A percentile compares a stretch with the other conserved stretches of the same genome.
Evolutionary conservation across 495 filamentous ascomycete species (phyloP).

Genomic region (Aspergillus cristatus): DNA sequence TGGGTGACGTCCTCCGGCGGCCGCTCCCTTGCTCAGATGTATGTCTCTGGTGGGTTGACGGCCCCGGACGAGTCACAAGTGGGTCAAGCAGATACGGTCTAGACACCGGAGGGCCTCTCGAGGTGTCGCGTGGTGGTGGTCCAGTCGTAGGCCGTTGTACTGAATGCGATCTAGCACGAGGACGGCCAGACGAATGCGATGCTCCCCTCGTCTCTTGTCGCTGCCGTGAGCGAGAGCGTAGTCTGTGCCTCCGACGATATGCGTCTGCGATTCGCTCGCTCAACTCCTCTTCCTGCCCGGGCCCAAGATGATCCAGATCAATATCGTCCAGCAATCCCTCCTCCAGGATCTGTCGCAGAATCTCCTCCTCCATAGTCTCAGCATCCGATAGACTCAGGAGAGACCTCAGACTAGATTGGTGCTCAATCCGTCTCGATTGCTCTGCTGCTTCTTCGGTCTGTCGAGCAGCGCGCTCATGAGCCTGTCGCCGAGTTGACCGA

Average conservation of each 20-base stretch:
- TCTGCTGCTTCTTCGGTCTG: slow-evolving; percentile 12
- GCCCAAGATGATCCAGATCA: slow-evolving; percentile 71
- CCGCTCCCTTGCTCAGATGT: slow-evolving; percentile 40
- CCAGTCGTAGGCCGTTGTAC: slow-evolving; percentile 15
- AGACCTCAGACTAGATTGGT: slow-evolving; percentile 79
- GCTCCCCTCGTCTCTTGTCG: slow-evolving; percentile 17
- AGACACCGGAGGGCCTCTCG: slow-evolving; percentile 43
- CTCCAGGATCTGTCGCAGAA: slow-evolving; percentile 78
- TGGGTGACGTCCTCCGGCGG: slow-evolving; percentile 29
- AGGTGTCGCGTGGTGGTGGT: slow-evolving; percentile 9
- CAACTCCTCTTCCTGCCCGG: slow-evolving; percentile 71
- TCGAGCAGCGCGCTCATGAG: slow-evolving; percentile 8
- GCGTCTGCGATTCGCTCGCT: slow-evolving; percentile 83
- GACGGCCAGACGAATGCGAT: slow-evolving; percentile 12
- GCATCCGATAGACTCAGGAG: slow-evolving; percentile 66
- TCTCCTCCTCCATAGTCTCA: slow-evolving; percentile 83
- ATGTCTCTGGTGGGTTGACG: slow-evolving; percentile 33
- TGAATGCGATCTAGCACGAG: slow-evolving; percentile 27
- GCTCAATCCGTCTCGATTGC: slow-evolving; percentile 53
- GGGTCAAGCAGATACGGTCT: slow-evolving; percentile 47
- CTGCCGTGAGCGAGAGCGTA: slow-evolving; percentile 25
- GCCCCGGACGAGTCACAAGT: slow-evolving; percentile 19
- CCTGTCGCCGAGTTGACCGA: slow-evolving; percentile 23
- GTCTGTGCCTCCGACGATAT: slow-evolving; percentile 60
- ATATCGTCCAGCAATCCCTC: slow-evolving; percentile 80